These are phyloP conservation scores for Cladobotryum protrusum DNA, from an alignment of 2,329 filamentous ascomycete genomes.

Conservation along the genomic window DNA sequence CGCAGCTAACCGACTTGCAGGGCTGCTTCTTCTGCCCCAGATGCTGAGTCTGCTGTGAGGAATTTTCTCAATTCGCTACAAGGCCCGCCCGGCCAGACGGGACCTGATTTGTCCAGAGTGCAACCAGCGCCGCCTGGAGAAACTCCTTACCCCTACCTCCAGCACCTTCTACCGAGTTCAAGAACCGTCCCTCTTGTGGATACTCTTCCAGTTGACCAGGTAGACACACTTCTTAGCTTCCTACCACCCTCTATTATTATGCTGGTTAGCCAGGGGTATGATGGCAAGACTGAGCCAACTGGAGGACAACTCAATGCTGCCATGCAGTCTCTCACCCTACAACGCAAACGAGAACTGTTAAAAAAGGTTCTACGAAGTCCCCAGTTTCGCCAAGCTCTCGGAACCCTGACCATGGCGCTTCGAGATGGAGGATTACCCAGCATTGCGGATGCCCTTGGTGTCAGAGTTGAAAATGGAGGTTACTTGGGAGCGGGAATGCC, in stretches of 20 bases:
- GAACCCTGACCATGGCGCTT: constrained; percentile 79
- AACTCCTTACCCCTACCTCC: constrained; percentile 73
- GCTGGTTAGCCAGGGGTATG: constrained; percentile 59
- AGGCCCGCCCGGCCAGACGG: too few species aligned
- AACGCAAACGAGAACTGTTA: constrained; percentile 75
- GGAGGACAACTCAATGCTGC: constrained; percentile 65
- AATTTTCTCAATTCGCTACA: constrained; percentile 78
- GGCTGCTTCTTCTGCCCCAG: constrained; percentile 52
- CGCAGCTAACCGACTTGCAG: constrained; percentile 31
- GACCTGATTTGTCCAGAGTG: neutral
- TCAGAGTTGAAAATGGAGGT: constrained; percentile 79
- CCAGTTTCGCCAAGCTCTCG: constrained; percentile 82
- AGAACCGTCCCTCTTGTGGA: constrained; percentile 74
- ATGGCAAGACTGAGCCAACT: constrained; percentile 58
- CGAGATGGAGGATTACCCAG: constrained; percentile 86
- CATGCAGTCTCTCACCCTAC: constrained; percentile 63
- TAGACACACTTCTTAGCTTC: constrained; percentile 70
- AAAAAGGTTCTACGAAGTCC: constrained; percentile 80
- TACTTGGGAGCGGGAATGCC: constrained; percentile 74
- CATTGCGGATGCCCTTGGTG: constrained; percentile 76
- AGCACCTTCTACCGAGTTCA: constrained; percentile 73
- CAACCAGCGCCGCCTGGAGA: constrained; percentile 31
- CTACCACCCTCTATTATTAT: constrained; percentile 75
- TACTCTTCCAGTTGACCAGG: constrained; percentile 53
- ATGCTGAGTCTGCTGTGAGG: constrained; percentile 74